Conservation (phyloP, 2,329 filamentous ascomycete species). For the Pseudocercospora fijiensis region DNA sequence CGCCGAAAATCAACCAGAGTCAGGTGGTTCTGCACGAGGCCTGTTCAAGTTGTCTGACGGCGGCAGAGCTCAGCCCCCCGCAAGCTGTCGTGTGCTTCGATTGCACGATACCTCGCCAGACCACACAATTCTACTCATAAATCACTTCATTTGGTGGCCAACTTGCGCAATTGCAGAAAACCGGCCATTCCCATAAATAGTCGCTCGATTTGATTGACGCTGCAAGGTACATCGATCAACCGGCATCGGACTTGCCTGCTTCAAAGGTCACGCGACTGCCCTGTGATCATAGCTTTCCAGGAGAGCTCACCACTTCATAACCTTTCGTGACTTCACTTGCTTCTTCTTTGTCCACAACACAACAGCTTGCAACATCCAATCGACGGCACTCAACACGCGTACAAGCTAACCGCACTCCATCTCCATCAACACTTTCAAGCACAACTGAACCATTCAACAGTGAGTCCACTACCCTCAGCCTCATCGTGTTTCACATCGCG, state of each 20-base stretch:
- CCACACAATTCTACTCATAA: background rate
- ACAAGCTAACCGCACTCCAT: background rate
- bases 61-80: background rate
- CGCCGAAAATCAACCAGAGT: slow-evolving; percentile 7
- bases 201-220: background rate
- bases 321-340: slow-evolving; percentile 4
- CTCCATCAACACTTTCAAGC: slow-evolving; percentile 2
- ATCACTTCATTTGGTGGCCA: background rate
- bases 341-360: slow-evolving; percentile 4
- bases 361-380: slow-evolving; percentile 6
- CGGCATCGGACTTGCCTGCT: slow-evolving; percentile 8
- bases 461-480: slow-evolving; percentile 3
- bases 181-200: background rate
- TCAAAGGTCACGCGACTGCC: slow-evolving; percentile 2
- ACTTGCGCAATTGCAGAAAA: background rate
- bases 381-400: background rate
- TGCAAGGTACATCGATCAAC: slow-evolving; percentile 5
- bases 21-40: background rate
- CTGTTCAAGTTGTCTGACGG: background rate
- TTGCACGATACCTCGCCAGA: background rate
- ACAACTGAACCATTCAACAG: slow-evolving; percentile 10
- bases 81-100: background rate
- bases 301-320: background rate
- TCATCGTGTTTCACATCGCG: background rate
- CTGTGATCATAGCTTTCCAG: background rate